Evolutionary conservation across 1,284 basidiomycete species (phyloP).

Genomic region (Ganoderma resinaceum): DNA sequence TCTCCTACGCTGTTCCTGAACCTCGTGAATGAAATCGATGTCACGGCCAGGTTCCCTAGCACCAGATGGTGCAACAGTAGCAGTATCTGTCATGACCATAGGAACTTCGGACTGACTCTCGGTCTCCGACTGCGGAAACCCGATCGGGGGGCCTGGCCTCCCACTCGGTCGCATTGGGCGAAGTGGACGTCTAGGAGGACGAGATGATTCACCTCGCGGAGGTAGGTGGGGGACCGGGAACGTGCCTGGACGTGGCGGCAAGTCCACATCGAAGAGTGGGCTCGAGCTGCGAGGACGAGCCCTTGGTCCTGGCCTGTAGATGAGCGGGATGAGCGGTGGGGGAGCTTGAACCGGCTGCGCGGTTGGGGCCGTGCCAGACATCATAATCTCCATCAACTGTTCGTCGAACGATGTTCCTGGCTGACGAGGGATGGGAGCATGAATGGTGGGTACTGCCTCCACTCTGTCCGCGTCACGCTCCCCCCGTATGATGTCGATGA

Average conservation of each 20-base stretch:
- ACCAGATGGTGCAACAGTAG: neutral
- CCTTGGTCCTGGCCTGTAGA: conserved; percentile 55
- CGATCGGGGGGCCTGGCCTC: neutral
- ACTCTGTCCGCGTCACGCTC: conserved; percentile 33
- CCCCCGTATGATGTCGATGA: conserved; percentile 36
- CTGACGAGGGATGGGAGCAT: conserved; percentile 49
- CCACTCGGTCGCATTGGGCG: neutral
- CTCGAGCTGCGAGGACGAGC: conserved; percentile 54
- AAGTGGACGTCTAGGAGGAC: conserved; percentile 15
- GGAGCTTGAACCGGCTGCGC: conserved; percentile 54
- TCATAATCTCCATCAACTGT: conserved; percentile 64
- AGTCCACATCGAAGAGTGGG: conserved; percentile 43
- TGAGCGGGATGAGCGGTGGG: conserved; percentile 60
- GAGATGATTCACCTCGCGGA: conserved; percentile 2
- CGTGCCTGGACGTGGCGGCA: conserved; percentile 38
- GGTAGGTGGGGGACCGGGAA: conserved; percentile 33
- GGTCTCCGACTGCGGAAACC: conserved; percentile 16
- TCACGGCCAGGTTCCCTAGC: conserved; percentile 21
- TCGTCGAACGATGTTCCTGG: conserved; percentile 60
- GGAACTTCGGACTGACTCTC: conserved; percentile 16
- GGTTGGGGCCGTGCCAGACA: conserved; percentile 48
- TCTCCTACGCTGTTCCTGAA: conserved; percentile 20
- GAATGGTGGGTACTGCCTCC: conserved; percentile 40
- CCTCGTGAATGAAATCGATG: conserved; percentile 27
- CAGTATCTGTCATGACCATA: conserved; percentile 6